Base-by-base conservation (phyloP, 192 early-diverging fungal species). In the Coemansia nantahalensis region DNA sequence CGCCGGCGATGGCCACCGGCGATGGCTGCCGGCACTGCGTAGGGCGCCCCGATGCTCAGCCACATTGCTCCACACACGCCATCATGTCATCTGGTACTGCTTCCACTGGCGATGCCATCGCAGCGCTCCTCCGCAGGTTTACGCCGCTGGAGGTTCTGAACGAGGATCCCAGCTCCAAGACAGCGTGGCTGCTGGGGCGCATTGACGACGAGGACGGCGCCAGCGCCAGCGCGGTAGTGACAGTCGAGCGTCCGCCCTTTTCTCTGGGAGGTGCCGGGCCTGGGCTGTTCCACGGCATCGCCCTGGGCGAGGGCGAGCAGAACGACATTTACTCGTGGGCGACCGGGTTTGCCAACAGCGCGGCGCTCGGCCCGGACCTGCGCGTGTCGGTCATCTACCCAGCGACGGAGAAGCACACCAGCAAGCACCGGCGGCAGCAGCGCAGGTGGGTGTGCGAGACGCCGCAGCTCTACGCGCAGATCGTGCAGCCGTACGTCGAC, bases 271-370 rank as follows among this genome's bases (percentile, higher is more conserved):
- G n/a, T 9, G 56, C 59, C 16, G 17, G 21, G n/a, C 16, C 32
- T 2, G 39, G 30, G n/a, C 45, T 24, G 13, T 21, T 39, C n/a
- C 31, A 16, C 13, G 38, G 21, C 4, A 15, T 56, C 2, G 2
- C 32, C 12, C 50, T 86, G 8, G 31, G 51, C 1, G 47, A 77
- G 17, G 65, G 48, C 1, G 82, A 82, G 12, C 63, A 69, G 16
- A 89, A 89, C 48, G 85, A 86, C 37, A 81, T 89, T 16, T 89
- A 89, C 43, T 68, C 78, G 21, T 85, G 83, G 84, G 78, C 75
- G 28, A 70, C 80, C n/a, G 79, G 79, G 8, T 55, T 62, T 14
- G 41, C 82, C 10, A 22, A 42, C 11, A 46, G 46, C 8, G 45
- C 49, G 12, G 32, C 60, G 28, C 51, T 75, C 37, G 65, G 60